These are phyloP conservation scores for Leucosporidium yakuticum DNA, from an alignment of 768 basidiomycete species.

Conservation along the genomic window DNA sequence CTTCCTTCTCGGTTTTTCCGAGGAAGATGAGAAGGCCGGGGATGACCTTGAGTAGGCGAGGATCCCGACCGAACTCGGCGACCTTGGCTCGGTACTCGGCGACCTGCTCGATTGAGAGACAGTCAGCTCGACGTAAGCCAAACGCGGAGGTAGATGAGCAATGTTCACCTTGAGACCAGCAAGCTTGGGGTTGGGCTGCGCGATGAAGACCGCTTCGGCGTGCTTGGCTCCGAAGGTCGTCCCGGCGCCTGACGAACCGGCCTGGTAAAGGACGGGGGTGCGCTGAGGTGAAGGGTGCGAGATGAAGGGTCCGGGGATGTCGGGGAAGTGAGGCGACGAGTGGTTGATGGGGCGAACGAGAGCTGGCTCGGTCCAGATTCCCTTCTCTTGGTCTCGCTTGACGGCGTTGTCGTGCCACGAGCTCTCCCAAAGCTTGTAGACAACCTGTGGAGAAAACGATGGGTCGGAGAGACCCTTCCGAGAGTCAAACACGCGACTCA, in stretches of 20 bases:
- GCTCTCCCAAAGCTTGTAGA: constrained; percentile 18
- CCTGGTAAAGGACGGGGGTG: constrained; percentile 8
- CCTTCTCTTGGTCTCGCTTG: neutral
- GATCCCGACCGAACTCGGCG: constrained; percentile 1
- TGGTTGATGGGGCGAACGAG: constrained; percentile 9
- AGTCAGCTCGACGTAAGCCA: no score
- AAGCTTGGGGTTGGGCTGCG: neutral
- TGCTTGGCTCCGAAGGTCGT: constrained; percentile 1
- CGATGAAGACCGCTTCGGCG: constrained; percentile 10
- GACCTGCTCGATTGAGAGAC: no score
- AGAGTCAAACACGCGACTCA: no score
- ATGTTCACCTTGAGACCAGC: neutral
- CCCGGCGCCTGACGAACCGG: constrained; percentile 7
- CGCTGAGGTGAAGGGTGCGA: constrained; percentile 7
- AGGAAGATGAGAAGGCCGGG: neutral
- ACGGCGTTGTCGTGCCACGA: constrained; percentile 18
- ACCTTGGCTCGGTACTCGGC: neutral
- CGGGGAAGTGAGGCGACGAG: neutral
- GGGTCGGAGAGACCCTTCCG: no score
- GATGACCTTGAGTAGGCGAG: constrained; percentile 3
- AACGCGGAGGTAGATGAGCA: no score
- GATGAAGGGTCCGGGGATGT: constrained; percentile 2
- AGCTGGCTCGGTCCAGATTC: constrained; percentile 3
- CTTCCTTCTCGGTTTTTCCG: neutral
- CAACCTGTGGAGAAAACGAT: neutral